Base-by-base conservation (phyloP, 2,329 filamentous ascomycete species). In the Davidsoniella virescens region DNA sequence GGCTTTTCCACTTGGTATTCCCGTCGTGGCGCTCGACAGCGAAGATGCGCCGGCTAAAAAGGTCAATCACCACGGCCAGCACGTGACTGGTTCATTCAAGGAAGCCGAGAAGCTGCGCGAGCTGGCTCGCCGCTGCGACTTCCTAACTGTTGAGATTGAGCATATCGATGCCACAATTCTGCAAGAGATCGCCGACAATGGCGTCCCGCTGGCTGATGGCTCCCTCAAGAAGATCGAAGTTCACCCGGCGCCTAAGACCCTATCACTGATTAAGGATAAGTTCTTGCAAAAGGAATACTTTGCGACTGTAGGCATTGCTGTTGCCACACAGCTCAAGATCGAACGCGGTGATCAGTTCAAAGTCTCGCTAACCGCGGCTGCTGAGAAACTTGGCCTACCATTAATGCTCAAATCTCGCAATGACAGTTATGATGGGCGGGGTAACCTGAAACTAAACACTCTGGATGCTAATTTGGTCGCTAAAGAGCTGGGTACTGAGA, bases 141-240 rank as follows among this genome's bases (percentile, higher is more conserved):
- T 94, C 14, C 70, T 95, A 54, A 95, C 87, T 0, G 85, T 94
- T 12, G 90, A 96, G 65, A 95, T 94, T 56, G 90, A 96, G 70
- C 90, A 95, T 65, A 83, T 95, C 52, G 79, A 95, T 64, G 92
- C 87, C n/a, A 72, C 86, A 49, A 82, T 92, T 20, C 74, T 95
- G 4, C 86, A 94, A 65, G 84, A 93, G 61, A 78, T 95, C 52
- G 78, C 76, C 4, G 75, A 76, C 14, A 68, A 71, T 49, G 78
- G 80, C 33, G 77, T 82, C 3, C 66, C 76, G 55, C 68, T 79
- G 18, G 66, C 66, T 25, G 61, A 60, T 20, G 62, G 63, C 36
- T 63, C 59, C 43, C 58, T 61, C 44, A 73, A 69, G 59, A 70
- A 65, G 55, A 73, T 83, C 40, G 70, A 78, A 39, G 72, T 86